Evolutionary conservation across 441 rosid genomes (phyloP).

Genomic region (Erysimum cheiri): DNA sequence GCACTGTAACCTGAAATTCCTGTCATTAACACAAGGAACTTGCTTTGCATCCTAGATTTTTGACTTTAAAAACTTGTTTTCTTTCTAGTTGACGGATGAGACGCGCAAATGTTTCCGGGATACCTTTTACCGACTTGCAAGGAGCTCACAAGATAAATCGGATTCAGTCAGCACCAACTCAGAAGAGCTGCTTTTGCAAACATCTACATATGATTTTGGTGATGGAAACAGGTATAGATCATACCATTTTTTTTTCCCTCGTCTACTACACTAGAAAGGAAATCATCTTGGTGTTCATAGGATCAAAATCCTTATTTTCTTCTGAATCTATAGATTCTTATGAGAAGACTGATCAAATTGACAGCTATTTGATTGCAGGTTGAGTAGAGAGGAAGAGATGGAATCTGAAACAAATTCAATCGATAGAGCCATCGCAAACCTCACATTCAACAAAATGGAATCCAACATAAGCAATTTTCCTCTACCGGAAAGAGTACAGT

Average conservation of each 20-base stretch:
- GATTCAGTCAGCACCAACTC: slow-evolving; percentile 35
- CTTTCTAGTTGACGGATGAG: slow-evolving; percentile 62
- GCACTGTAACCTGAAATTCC: neutral
- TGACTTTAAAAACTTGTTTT: neutral
- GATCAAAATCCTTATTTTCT: neutral
- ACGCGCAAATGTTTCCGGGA: slow-evolving; percentile 83
- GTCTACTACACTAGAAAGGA: neutral
- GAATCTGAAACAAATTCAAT: slow-evolving; percentile 78
- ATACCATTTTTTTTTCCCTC: neutral
- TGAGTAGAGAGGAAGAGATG: slow-evolving; percentile 42
- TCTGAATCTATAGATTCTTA: slow-evolving; percentile 5
- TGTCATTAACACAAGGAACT: slow-evolving; percentile 1
- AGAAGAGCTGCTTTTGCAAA: slow-evolving; percentile 27
- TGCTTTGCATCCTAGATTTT: slow-evolving; percentile 12
- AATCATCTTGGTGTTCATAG: neutral
- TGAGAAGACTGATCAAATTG: slow-evolving; percentile 24
- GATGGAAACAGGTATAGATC: slow-evolving; percentile 39
- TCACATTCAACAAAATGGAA: slow-evolving; percentile 73
- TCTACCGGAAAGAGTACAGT: slow-evolving; percentile 41
- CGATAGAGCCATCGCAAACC: slow-evolving; percentile 81
- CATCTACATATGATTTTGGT: slow-evolving; percentile 31
- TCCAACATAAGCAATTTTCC: slow-evolving; percentile 48
- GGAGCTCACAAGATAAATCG: slow-evolving; percentile 52
- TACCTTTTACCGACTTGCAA: slow-evolving; percentile 87
- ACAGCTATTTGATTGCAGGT: slow-evolving; percentile 45